phyloP scores from a whole-genome alignment of 2,329 filamentous ascomycete genomes.

The Fusarium sp. region DNA sequence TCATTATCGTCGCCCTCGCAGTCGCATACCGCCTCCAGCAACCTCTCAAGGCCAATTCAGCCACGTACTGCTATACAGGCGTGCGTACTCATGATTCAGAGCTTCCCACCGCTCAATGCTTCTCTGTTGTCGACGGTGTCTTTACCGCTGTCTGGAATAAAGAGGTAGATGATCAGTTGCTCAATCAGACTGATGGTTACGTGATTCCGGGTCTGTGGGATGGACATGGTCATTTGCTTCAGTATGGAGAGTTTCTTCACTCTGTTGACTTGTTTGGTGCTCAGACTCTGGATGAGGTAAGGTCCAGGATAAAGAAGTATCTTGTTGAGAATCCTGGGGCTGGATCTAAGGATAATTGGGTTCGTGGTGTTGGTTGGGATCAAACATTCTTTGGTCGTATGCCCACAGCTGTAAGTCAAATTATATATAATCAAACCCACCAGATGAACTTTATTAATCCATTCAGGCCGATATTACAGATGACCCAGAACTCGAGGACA shows the following conservation, averaged over 20 bases:
- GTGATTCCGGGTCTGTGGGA: slow-evolving; percentile 75
- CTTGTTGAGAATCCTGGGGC: slow-evolving; percentile 57
- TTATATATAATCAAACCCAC: too few species aligned
- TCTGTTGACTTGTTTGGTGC: slow-evolving; percentile 70
- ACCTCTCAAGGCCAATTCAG: slow-evolving; percentile 24
- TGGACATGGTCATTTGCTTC: slow-evolving; percentile 71
- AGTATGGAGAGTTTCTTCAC: slow-evolving; percentile 72
- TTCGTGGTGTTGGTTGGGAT: slow-evolving; percentile 74
- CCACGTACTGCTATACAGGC: slow-evolving; percentile 52
- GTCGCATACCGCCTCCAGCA: slow-evolving; percentile 45
- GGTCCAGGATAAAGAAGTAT: slow-evolving; percentile 60
- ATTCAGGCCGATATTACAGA: slow-evolving; percentile 61
- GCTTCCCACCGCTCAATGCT: slow-evolving; percentile 58
- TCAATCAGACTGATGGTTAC: slow-evolving; percentile 52
- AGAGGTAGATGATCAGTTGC: slow-evolving; percentile 38
- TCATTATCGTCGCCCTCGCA: slow-evolving; percentile 46
- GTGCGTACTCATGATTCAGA: slow-evolving; percentile 50
- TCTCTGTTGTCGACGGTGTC: slow-evolving; percentile 60
- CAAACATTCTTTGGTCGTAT: slow-evolving; percentile 69
- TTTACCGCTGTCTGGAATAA: slow-evolving; percentile 59
- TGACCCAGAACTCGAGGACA: slow-evolving; percentile 59
- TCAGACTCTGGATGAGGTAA: slow-evolving; percentile 62
- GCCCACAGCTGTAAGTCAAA: slow-evolving; percentile 65
- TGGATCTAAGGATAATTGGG: slow-evolving; percentile 65
- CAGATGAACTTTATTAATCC: background rate